Percentiles rank a stretch among this genome's conserved stretches.
These are phyloP conservation scores for Tricholoma terreum DNA, from an alignment of 768 basidiomycete species.

Conservation along the genomic window DNA sequence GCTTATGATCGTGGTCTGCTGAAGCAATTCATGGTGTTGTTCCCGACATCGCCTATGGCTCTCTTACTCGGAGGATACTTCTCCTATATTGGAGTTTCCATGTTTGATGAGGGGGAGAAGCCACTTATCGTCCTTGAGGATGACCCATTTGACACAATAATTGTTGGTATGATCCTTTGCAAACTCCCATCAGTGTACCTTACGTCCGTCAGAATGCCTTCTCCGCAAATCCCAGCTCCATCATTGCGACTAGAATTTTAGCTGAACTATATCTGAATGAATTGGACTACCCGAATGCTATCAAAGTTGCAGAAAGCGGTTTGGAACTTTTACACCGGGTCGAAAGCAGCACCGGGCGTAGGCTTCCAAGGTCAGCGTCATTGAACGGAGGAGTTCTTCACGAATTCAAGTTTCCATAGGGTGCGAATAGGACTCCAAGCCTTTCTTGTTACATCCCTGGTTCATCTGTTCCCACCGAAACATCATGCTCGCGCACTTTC, in stretches of 20 bases:
- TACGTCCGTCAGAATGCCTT: conserved; percentile 50
- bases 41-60: conserved; percentile 58
- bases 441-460: conserved; percentile 69
- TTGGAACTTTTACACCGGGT: conserved; percentile 50
- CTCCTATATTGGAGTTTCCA: conserved; percentile 47
- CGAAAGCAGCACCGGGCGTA: conserved; percentile 57
- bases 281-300: conserved; percentile 69
- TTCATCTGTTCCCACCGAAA: conserved; percentile 86
- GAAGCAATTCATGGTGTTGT: conserved; percentile 58
- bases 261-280: conserved; percentile 65
- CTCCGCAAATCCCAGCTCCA: conserved; percentile 46
- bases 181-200: conserved; percentile 5
- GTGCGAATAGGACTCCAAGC: conserved; percentile 66
- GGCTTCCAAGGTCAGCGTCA: conserved; percentile 45
- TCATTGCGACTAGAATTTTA: conserved; percentile 66
- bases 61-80: conserved; percentile 67
- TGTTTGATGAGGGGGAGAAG: conserved; percentile 42
- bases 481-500: conserved; percentile 78
- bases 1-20: conserved; percentile 58
- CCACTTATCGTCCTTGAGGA: conserved; percentile 36
- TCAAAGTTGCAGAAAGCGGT: conserved; percentile 70
- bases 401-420: conserved; percentile 33
- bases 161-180: conserved; percentile 43
- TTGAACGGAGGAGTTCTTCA: not conserved
- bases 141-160: conserved; percentile 58